Evolutionary conservation across 2,329 filamentous ascomycete species (phyloP).

Genomic region (Colletotrichum neosansevieriae): DNA sequence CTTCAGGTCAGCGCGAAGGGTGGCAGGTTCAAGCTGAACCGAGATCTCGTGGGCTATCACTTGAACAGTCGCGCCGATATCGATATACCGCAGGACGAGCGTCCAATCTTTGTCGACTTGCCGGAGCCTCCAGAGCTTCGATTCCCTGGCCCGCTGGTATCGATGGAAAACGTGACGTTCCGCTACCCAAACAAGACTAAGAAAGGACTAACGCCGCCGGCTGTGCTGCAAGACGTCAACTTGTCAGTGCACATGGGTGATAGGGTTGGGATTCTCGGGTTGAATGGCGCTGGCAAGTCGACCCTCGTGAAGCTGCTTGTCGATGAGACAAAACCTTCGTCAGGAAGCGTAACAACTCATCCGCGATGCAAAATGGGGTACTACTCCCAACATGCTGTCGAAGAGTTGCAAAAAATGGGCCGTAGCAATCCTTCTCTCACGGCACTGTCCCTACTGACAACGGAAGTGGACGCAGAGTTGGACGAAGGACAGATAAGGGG

Average conservation of each 20-base stretch:
- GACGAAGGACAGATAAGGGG: conserved; percentile 76
- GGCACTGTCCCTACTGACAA: conserved; percentile 72
- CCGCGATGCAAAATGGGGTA: conserved; percentile 78
- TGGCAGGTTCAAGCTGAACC: conserved; percentile 82
- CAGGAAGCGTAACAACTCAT: conserved; percentile 74
- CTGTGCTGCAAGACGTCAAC: conserved; percentile 71
- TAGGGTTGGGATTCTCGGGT: conserved; percentile 79
- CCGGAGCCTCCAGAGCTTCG: conserved; percentile 76
- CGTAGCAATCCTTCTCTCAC: conserved; percentile 65
- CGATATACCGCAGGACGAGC: conserved; percentile 75
- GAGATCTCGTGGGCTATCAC: conserved; percentile 76
- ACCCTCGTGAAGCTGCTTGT: conserved; percentile 80
- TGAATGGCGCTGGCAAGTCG: conserved; percentile 87
- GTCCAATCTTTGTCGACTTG: conserved; percentile 67
- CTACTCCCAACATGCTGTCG: conserved; percentile 84
- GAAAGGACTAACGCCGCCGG: conserved; percentile 49
- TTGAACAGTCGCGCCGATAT: conserved; percentile 72
- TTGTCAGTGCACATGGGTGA: conserved; percentile 80
- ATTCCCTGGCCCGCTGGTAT: conserved; percentile 80
- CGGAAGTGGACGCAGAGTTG: conserved; percentile 63
- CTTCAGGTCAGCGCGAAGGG: conserved; percentile 79
- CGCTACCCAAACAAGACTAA: conserved; percentile 61
- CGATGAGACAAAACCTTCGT: conserved; percentile 67
- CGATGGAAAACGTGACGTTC: conserved; percentile 76
- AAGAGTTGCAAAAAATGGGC: conserved; percentile 70